Evolutionary conservation across 352 stramenopile species (phyloP).

Genomic region (Peronospora farinosa): DNA sequence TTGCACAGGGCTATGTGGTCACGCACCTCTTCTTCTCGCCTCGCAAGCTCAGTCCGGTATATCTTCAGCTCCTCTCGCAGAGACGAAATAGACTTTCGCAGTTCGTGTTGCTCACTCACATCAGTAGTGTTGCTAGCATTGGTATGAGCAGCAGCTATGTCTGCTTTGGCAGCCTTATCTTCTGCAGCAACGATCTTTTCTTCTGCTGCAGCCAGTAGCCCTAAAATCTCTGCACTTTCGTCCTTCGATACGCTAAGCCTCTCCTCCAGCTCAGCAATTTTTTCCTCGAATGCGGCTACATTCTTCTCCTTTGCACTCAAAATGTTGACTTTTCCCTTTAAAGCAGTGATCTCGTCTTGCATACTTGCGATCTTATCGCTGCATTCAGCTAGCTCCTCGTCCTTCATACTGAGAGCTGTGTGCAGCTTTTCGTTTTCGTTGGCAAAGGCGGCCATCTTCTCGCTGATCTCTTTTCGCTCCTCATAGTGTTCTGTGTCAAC

Average conservation of each 20-base stretch:
- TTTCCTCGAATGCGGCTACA: constrained; percentile 12
- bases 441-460: constrained; percentile 28
- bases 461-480: constrained; percentile 29
- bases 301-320: constrained; percentile 11
- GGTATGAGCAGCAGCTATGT: constrained; percentile 14
- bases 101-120: constrained; percentile 11
- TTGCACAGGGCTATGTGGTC: not conserved
- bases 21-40: constrained; percentile 20
- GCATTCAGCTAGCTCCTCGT: constrained; percentile 20
- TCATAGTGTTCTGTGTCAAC: constrained; percentile 33
- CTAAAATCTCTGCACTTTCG: constrained; percentile 27
- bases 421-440: constrained; percentile 29
- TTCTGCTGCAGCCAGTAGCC: constrained; percentile 23
- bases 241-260: constrained; percentile 26
- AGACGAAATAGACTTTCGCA: constrained; percentile 21
- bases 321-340: constrained; percentile 7
- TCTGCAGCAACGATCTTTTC: constrained; percentile 24
- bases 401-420: constrained; percentile 11
- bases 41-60: constrained; percentile 12
- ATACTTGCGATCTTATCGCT: constrained; percentile 23
- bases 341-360: constrained; percentile 12
- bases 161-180: constrained; percentile 22
- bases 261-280: constrained; percentile 18
- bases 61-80: constrained; percentile 21
- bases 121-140: constrained; percentile 8